Conservation (phyloP, 345 rosid species). For the Tarenaya hassleriana region DNA sequence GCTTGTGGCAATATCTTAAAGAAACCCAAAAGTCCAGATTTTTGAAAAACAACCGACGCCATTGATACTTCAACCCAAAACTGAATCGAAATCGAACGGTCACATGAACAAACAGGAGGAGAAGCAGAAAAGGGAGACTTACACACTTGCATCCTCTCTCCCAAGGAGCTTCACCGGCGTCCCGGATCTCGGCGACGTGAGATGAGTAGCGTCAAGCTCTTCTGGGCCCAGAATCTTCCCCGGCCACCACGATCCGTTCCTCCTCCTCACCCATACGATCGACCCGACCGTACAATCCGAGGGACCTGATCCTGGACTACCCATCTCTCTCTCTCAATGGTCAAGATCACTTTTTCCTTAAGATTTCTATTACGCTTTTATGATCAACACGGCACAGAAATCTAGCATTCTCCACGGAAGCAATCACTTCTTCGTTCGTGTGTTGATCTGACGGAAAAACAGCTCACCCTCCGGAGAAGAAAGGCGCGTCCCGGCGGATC, state of each 20-base stretch:
- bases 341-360: constrained; percentile 21
- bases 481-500: constrained; percentile 37
- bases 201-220: constrained; percentile 67
- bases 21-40: too few relatives aligned
- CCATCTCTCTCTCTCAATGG: constrained; percentile 33
- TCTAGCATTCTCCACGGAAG: constrained; percentile 25
- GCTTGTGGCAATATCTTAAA: too few relatives aligned
- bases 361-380: constrained; percentile 14
- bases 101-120: neutral
- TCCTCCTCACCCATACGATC: constrained; percentile 94
- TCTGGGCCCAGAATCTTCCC: constrained; percentile 80
- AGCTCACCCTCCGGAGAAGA: constrained; percentile 41
- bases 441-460: constrained; percentile 23
- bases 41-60: too few relatives aligned
- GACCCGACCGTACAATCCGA: constrained; percentile 57
- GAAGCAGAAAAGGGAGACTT: constrained; percentile 30
- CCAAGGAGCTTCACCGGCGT: constrained; percentile 99
- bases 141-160: constrained; percentile 99
- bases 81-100: neutral
- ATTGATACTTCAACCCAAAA: neutral
- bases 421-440: constrained; percentile 8
- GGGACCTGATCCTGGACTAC: constrained; percentile 44
- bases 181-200: constrained; percentile 85
- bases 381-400: constrained; percentile 15
- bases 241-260: constrained; percentile 99